Evolutionary conservation across 2,329 filamentous ascomycete genomes (phyloP).

Genomic region (Allantophomopsis lycopodina): DNA sequence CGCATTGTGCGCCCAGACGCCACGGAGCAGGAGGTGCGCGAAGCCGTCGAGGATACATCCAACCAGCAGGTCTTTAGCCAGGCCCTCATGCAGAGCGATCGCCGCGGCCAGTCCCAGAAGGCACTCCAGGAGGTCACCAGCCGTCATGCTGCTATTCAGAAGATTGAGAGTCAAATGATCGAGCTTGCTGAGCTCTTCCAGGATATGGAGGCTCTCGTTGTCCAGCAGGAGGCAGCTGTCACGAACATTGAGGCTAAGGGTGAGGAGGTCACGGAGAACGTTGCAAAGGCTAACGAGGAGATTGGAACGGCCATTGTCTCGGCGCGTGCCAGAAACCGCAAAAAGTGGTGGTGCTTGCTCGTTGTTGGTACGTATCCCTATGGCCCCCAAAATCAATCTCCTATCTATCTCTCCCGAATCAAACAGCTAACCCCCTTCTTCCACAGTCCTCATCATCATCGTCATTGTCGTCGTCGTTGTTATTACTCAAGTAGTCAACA

Average conservation of each 20-base stretch:
- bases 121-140: slow-evolving; percentile 69
- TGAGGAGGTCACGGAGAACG: slow-evolving; percentile 72
- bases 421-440: slow-evolving; percentile 7
- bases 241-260: slow-evolving; percentile 74
- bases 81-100: slow-evolving; percentile 69
- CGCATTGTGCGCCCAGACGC: slow-evolving; percentile 78
- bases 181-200: slow-evolving; percentile 81
- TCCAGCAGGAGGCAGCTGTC: slow-evolving; percentile 74
- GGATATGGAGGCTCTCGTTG: slow-evolving; percentile 73
- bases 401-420: neutral
- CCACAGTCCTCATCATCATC: slow-evolving; percentile 35
- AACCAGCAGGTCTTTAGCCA: slow-evolving; percentile 75
- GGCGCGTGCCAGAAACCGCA: slow-evolving; percentile 60
- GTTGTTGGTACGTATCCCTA: slow-evolving; percentile 38
- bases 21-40: slow-evolving; percentile 61
- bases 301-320: slow-evolving; percentile 72
- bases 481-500: slow-evolving; percentile 30
- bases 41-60: slow-evolving; percentile 59
- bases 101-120: slow-evolving; percentile 66
- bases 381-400: slow-evolving; percentile 1
- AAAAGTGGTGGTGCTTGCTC: slow-evolving; percentile 94
- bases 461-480: slow-evolving; percentile 32
- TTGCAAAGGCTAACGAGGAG: slow-evolving; percentile 74
- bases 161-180: slow-evolving; percentile 83
- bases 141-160: slow-evolving; percentile 75